Conservation (phyloP, 805 yeast genomes). For the Candida maesae region DNA sequence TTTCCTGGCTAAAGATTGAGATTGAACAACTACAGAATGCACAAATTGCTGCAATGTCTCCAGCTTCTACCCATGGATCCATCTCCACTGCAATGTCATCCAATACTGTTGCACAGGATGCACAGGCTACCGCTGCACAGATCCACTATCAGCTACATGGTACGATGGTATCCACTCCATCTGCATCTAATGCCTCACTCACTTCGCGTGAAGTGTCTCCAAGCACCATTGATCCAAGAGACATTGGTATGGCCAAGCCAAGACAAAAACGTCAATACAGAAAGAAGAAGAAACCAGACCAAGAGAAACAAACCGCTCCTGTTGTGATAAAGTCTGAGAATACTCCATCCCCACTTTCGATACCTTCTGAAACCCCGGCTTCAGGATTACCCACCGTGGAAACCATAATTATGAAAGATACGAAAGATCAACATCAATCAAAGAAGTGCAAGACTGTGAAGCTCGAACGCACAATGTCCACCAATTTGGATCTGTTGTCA, state of each 20-base stretch:
- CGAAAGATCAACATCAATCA: conserved; percentile 6
- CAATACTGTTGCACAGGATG: not conserved
- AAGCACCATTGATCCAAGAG: conserved; percentile 24
- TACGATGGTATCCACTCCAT: conserved; percentile 11
- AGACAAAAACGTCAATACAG: conserved; percentile 22
- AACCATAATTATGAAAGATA: conserved; percentile 2
- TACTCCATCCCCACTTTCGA: conserved; percentile 26
- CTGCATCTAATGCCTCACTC: not conserved
- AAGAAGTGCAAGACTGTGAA: conserved; percentile 15
- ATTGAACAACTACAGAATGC: conserved; percentile 28
- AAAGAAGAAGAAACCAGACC: conserved; percentile 22
- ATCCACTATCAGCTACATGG: conserved; percentile 11
- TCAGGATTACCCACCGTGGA: conserved; percentile 17
- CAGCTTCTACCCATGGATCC: not conserved
- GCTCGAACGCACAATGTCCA: conserved; percentile 19
- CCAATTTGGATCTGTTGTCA: conserved; percentile 7
- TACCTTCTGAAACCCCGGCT: not conserved
- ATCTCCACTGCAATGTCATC: not conserved
- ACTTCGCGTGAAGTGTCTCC: conserved; percentile 17
- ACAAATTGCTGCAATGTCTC: not conserved
- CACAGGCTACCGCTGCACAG: conserved; percentile 7
- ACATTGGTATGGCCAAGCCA: conserved; percentile 20
- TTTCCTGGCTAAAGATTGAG: conserved; percentile 37
- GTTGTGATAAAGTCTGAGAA: conserved; percentile 10
- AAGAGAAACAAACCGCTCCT: not conserved